Evolutionary conservation across 371 early-diverging fungal species (phyloP), one percentile per base, ranked within the genome.

Genomic region (Mortierella sp.): DNA sequence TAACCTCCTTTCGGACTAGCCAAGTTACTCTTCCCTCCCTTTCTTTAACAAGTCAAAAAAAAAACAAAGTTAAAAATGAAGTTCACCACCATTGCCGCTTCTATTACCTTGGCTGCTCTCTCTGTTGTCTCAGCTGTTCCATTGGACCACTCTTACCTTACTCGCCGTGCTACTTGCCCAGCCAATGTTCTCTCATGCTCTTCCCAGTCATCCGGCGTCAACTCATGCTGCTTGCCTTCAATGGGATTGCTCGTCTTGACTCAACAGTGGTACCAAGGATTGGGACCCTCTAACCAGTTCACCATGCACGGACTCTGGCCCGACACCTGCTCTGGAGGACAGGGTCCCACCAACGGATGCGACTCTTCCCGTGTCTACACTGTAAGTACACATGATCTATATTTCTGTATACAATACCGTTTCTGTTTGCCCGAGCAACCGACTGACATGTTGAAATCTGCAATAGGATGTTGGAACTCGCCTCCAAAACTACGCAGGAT

Each of bases 251-350:
- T 93, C 0, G 89, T 91, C 22, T 84, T 93, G 10, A 77, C 89
- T 11, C 83, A 87, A 43, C 78, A 84, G 66, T 90, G 90, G 90
- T 78, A 85, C 59, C 45, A 80, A 0, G 78, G 83, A 57, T 81
- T 77, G 58, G 91, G 90, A 26, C 89, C 90, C 24, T 47, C 62
- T 30, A 79, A 90, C 63, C 73, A 84, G 59, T 90, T 89, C 64
- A 91, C 91, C n/a, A 72, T 93, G 30, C 94, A 94, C 72, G 95
- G 96, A 6, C 80, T 95, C 55, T 94, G 96, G 96, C 94, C 96
- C 6, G 93, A 91, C 70, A 86, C 87, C n/a, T 93, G 93, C 78
- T 79, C 73, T 10, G 93, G 93, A 71, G 84, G 85, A 47, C 86
- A 86, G 51, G 86, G 87, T 40, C 89, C 90, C 5, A 24, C 66